Evolutionary conservation across 805 yeast genomes (phyloP), one percentile per base, ranked within the genome.

Genomic region (Metschnikowia colocasiae): DNA sequence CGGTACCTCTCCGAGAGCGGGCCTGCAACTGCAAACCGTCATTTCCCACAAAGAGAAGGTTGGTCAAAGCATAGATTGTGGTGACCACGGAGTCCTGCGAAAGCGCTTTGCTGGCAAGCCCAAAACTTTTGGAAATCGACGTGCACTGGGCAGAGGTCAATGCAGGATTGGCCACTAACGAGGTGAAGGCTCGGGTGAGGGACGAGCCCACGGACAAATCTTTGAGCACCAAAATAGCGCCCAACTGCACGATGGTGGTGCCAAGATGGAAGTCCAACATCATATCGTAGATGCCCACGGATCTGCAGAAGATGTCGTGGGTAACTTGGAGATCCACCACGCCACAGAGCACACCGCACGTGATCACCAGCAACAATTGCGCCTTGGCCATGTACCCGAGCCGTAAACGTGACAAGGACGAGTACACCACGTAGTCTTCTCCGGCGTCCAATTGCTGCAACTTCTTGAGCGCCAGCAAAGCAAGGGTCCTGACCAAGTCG

Each of bases 81-180:
- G 96, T 83, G 7, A 90, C 87, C 19, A 86, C 82, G 1, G 87
- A 80, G 60, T 90, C 97, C 59, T 89, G 92, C 16, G 90, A 80
- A 45, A 86, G 70, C 7, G 80, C 78, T 47, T 77, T 79, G 54
- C 87, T 71, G 3, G 91, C 89, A 41, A 77, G 63, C 0, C 91
- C 85, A 32, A 90, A 78, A 31, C 79, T 68, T 45, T 67, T 64
- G 0, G 94, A 77, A 2, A 83, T 75, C 5, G 70, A 66, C 39
- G 69, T 61, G 33, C 89, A 83, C 36, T 78, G 68, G 0, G 60
- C 63, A 3, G 70, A 54, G 6, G 71, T 58, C 45, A 85, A 73
- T 15, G 75, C 69, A 10, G 81, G 80, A 43, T 81, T 73, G 0
- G 85, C 76, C 13, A 85, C 71, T 46, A 84, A 65, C 2, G 80